Evolutionary conservation across 805 yeast genomes (phyloP).

Genomic region (Blastobotrys peoriensis): DNA sequence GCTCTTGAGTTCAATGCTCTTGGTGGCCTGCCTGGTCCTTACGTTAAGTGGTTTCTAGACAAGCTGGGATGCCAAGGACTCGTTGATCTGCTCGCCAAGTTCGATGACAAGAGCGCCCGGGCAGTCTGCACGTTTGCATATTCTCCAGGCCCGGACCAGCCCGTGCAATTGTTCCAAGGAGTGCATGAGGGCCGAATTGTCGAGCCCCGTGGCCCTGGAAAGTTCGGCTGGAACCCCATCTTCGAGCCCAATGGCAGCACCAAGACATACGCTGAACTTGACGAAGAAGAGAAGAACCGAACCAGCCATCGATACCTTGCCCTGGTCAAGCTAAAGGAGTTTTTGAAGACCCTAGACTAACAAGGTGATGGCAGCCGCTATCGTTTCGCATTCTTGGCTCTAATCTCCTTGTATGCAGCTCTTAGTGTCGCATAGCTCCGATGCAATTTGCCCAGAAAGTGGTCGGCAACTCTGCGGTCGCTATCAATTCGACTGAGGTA

Average conservation of each 20-base stretch:
- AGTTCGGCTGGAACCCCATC: constrained; percentile 93
- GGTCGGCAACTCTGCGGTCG: constrained; percentile 84
- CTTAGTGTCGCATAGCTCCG: constrained; percentile 76
- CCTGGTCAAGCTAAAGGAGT: constrained; percentile 60
- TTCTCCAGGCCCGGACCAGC: constrained; percentile 72
- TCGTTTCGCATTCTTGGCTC: too few relatives aligned
- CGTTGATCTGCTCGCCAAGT: constrained; percentile 70
- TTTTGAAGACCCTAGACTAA: constrained; percentile 22
- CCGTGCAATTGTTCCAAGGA: constrained; percentile 80
- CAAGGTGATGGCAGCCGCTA: too few relatives aligned
- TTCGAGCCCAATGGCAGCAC: constrained; percentile 76
- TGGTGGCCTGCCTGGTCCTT: constrained; percentile 90
- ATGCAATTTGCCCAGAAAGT: constrained; percentile 83
- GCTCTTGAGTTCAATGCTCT: constrained; percentile 78
- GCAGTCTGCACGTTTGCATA: constrained; percentile 92
- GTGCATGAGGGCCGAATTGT: constrained; percentile 77
- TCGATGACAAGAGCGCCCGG: constrained; percentile 75
- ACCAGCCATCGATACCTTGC: constrained; percentile 89
- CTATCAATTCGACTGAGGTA: constrained; percentile 79
- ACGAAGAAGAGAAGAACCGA: constrained; percentile 62
- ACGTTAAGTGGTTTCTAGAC: constrained; percentile 85
- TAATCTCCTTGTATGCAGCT: constrained; percentile 17
- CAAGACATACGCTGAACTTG: constrained; percentile 87
- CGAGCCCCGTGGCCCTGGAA: constrained; percentile 64
- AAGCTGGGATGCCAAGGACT: constrained; percentile 70